Evolutionary conservation across 2,329 filamentous ascomycete genomes (phyloP).

Genomic region (Fusarium poae): DNA sequence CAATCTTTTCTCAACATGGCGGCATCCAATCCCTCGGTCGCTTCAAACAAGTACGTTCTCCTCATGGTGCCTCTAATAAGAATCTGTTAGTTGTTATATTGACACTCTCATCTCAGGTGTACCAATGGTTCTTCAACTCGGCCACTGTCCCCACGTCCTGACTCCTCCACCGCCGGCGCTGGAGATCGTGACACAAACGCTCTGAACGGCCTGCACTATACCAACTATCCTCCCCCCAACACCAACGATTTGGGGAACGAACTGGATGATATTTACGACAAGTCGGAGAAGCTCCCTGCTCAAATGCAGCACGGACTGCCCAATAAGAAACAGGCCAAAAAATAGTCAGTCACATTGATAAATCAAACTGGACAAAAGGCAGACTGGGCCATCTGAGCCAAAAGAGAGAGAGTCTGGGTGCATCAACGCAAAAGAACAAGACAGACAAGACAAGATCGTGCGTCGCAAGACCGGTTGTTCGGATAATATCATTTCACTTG

Average conservation of each 20-base stretch:
- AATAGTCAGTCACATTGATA: not conserved
- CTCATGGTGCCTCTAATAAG: not conserved
- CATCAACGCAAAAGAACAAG: not conserved
- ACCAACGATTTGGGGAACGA: not conserved
- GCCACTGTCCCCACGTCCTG: not conserved
- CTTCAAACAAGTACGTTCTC: not conserved
- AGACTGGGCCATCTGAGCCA: not conserved
- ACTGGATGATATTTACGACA: not conserved
- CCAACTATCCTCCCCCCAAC: not conserved
- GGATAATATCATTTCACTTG: not conserved
- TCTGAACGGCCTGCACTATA: not conserved
- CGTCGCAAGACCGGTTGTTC: conserved; percentile 18
- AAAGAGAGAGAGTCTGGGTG: not conserved
- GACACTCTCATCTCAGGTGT: not conserved
- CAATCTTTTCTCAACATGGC: not conserved
- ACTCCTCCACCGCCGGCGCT: not conserved
- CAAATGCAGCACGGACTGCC: not conserved
- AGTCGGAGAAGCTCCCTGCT: not conserved
- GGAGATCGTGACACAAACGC: not conserved
- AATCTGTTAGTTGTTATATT: not conserved
- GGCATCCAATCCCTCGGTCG: not conserved
- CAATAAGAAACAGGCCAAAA: too few species aligned
- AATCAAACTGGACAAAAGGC: not conserved
- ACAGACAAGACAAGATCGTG: not conserved
- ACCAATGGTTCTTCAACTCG: conserved; percentile 6